Evolutionary conservation across 345 rosid species (phyloP), one percentile per base, ranked within the genome.

Genomic region (Mangifera indica): DNA sequence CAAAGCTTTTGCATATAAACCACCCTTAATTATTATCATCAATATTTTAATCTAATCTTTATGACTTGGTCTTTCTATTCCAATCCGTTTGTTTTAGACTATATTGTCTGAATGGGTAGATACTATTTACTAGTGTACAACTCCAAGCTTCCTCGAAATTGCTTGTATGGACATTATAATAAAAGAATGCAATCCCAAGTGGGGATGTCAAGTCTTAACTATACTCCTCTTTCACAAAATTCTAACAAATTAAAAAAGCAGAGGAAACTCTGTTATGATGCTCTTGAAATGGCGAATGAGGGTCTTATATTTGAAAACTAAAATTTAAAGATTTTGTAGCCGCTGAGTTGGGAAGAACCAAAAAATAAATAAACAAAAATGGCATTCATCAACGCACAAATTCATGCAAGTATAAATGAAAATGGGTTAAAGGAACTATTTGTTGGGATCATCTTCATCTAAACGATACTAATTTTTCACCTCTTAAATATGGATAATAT

Each of bases 391-490:
- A 67, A 67, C 48, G 20, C 18, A 37, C 3, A 11, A 68, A 7
- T 34, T 51, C 7, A 8, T 1, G 9, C 5, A 0, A 1, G 5
- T 70, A 42, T 40, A 3, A 59, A 70, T 70, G 66, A 1, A 29
- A 29, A 2, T 53, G 73, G 74, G 13, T 58, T 66, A 2, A 18
- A 29, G 18, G 73, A 65, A 46, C 46, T 57, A n/a, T 29, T 44
- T 5, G 2, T 15, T 49, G 74, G 73, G 44, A 18, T 55, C 73
- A n/a, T 54, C 40, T 60, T 60, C 24, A 1, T 71, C 40, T 3
- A 21, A 49, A 7, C 42, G 7, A 37, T 1, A 37, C 62, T 25
- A 70, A 53, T 44, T 17, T 0, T 57, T 21, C 54, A 17, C 21
- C 29, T 37, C 37, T 2, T 37, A 37, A 37, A 37, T 37, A 37